Base-by-base conservation (phyloP, 805 yeast genomes). In the Metschnikowia corniflorae region DNA sequence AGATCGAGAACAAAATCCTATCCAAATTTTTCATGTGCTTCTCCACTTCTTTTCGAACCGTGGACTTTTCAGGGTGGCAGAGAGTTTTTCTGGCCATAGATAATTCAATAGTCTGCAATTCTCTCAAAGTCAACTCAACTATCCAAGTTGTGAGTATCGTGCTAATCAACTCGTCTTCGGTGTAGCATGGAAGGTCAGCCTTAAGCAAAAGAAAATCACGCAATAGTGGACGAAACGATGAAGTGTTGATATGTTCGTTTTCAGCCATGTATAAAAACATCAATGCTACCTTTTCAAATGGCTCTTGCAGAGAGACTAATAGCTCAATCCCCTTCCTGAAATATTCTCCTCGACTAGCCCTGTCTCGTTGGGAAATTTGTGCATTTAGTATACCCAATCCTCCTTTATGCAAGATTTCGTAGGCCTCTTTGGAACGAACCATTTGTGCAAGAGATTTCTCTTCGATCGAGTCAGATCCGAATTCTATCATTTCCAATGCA, bases 261-360 rank as follows among this genome's bases (percentile, higher is more conserved):
- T 38, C 36, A 21, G 37, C 42, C n/a, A 36, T 19, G 24, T 50
- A 44, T 33, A 66, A 43, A n/a, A 68, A 47, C 71, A 66, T 66
- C 25, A 86, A 58, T 2, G 91, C 78, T 5, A 82, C 72, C 9
- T 77, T 70, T 45, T 87, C 95, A 53, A 87, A 73, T 0, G 87
- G 78, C 35, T 73, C 78, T 6, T 77, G 65, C 43, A 85, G 80
- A 16, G 61, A 49, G 0, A 93, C 95, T 34, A 80, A 71, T 1
- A 71, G 50, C 22, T 38, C 39, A 3, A 68, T 55, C 2, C 71
- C 70, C 29, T 67, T 58, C 9, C 26, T 26, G 22, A 47, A 44
- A 8, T 24, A 24, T 12, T 21, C 24, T 10, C 3, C 9, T 21
- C 12, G 9, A n/a, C n/a, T n/a, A n/a, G n/a, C n/a, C n/a, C n/a